A percentile compares a stretch with the other conserved stretches of the same genome.
These are phyloP conservation scores for Pholiota conissans DNA, from an alignment of 768 basidiomycete genomes.

Conservation along the genomic window DNA sequence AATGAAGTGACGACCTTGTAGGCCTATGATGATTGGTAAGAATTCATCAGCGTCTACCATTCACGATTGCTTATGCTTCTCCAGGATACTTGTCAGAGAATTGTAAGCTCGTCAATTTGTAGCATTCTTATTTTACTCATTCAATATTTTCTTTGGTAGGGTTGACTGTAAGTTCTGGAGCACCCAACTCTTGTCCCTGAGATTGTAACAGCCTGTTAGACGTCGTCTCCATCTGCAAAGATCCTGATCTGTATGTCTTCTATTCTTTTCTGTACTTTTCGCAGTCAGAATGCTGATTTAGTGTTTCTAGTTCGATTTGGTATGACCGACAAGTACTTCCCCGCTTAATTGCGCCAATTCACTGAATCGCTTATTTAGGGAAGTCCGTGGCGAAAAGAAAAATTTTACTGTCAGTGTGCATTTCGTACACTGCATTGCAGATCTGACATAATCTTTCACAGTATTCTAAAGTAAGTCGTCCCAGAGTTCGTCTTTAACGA, in stretches of 20 bases:
- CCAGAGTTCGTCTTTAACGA: too few species aligned
- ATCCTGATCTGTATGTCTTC: slow-evolving; percentile 74
- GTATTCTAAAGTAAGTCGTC: slow-evolving; percentile 21
- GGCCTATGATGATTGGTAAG: slow-evolving; percentile 45
- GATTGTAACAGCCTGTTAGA: slow-evolving; percentile 35
- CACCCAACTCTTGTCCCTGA: not conserved
- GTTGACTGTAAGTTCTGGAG: slow-evolving; percentile 68
- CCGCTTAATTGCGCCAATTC: not conserved
- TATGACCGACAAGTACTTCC: slow-evolving; percentile 26
- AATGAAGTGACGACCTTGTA: slow-evolving; percentile 3
- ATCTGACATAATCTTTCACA: slow-evolving; percentile 1
- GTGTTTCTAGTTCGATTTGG: slow-evolving; percentile 74
- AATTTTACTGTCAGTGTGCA: slow-evolving; percentile 72
- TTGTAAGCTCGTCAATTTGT: slow-evolving; percentile 50
- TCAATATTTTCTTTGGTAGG: slow-evolving; percentile 30
- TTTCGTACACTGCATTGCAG: not conserved
- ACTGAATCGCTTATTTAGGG: slow-evolving; percentile 48
- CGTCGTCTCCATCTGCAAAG: slow-evolving; percentile 70
- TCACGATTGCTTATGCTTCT: not conserved
- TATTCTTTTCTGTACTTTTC: not conserved
- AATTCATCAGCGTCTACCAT: not conserved
- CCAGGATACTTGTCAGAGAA: slow-evolving; percentile 70
- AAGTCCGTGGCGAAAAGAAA: slow-evolving; percentile 82
- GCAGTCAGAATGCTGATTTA: not conserved
- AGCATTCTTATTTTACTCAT: not conserved